Evolutionary conservation across 768 basidiomycete species (phyloP).

Genomic region (Cubamyces sp.): DNA sequence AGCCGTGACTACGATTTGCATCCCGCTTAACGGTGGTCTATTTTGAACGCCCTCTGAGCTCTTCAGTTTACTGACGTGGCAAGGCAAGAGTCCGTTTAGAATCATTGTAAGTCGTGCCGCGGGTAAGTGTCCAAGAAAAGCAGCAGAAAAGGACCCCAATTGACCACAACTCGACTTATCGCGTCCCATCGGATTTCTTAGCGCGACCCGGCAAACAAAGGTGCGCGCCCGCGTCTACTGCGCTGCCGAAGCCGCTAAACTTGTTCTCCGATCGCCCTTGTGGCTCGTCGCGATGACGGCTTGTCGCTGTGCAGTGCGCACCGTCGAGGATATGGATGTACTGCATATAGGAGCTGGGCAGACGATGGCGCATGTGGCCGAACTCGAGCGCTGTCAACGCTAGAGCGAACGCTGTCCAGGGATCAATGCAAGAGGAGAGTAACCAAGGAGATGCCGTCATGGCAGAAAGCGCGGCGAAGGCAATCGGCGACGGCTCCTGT

Average conservation of each 20-base stretch:
- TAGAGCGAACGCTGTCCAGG: neutral
- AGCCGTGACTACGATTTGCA: too few relatives aligned
- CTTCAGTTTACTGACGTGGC: too few relatives aligned
- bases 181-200: conserved; percentile 5
- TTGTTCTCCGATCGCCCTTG: too few relatives aligned
- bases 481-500: conserved; percentile 3
- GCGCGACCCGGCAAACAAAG: conserved; percentile 1
- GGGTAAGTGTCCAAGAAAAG: too few relatives aligned
- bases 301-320: too few relatives aligned
- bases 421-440: neutral
- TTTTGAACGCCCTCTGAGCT: too few relatives aligned
- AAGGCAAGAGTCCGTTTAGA: too few relatives aligned
- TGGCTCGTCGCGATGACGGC: neutral
- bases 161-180: neutral
- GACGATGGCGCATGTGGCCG: neutral
- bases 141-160: too few relatives aligned
- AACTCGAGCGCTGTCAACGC: neutral
- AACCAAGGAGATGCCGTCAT: conserved; percentile 11
- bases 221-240: neutral
- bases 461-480: neutral
- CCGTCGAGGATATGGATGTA: too few relatives aligned
- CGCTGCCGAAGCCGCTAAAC: neutral
- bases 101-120: too few relatives aligned
- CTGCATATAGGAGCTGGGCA: too few relatives aligned
- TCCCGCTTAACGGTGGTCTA: too few relatives aligned